Percentiles rank a stretch among this genome's conserved stretches.
Evolutionary conservation across 1,139 yeast genomes (phyloP).

Genomic region (Pichia sp.): DNA sequence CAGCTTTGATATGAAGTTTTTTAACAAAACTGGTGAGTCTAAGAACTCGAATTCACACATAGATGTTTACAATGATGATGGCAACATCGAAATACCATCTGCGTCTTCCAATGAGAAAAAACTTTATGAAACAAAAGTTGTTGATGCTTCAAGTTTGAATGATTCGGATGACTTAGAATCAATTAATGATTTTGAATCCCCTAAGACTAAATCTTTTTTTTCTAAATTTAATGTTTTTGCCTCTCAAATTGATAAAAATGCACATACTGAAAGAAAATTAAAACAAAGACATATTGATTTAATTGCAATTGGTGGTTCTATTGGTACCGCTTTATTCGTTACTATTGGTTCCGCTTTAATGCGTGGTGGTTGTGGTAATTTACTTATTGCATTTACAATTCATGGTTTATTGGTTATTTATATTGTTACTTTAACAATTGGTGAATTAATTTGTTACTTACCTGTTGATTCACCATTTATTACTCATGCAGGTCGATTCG

Average conservation of each 20-base stretch:
- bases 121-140: not conserved
- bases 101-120: not conserved
- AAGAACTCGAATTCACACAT: no score
- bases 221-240: conserved; percentile 1
- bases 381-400: conserved; percentile 53
- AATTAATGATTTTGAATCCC: not conserved
- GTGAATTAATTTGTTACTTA: conserved; percentile 44
- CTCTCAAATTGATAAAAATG: not conserved
- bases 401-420: conserved; percentile 38
- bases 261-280: conserved; percentile 13
- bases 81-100: no score
- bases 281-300: conserved; percentile 62
- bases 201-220: not conserved
- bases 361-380: conserved; percentile 71
- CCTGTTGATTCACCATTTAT: conserved; percentile 47
- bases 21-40: no score
- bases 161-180: not conserved
- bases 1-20: no score
- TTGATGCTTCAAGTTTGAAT: not conserved
- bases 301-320: conserved; percentile 75
- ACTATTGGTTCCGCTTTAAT: conserved; percentile 63
- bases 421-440: conserved; percentile 39
- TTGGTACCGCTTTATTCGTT: conserved; percentile 72
- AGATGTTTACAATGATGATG: no score
- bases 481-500: conserved; percentile 46